A percentile compares a stretch with the other conserved stretches of the same genome.
Conservation (phyloP, 106 monocot species). For the Dendrobium huoshanense region DNA sequence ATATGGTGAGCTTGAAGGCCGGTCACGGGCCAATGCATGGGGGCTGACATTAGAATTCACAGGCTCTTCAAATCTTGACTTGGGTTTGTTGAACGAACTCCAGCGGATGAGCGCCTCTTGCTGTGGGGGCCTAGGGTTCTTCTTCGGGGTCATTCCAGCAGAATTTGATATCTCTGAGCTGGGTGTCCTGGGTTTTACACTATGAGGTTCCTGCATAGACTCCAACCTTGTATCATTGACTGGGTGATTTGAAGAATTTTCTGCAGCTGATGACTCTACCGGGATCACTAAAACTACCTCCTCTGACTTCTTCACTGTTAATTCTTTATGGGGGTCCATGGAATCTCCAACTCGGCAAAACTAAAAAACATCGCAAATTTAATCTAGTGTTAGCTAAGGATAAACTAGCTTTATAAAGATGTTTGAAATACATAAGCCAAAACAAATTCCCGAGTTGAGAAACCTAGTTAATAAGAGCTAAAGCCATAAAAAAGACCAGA, state of each 20-base stretch:
- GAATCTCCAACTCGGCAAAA: background rate
- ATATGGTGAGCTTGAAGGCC: background rate
- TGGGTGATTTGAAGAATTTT: background rate
- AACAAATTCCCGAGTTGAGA: background rate
- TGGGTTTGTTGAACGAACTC: slow-evolving; percentile 38
- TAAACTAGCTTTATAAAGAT: background rate
- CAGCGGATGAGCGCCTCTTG: slow-evolving; percentile 25
- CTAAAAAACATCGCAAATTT: background rate
- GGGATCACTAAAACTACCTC: slow-evolving; percentile 29
- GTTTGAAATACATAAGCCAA: background rate
- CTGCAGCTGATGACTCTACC: slow-evolving; percentile 2
- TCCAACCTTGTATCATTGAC: slow-evolving; percentile 6
- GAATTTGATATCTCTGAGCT: slow-evolving; percentile 18
- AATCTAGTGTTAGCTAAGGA: too few species aligned
- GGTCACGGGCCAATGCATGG: background rate
- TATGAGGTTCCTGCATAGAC: slow-evolving; percentile 10
- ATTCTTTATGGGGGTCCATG: slow-evolving; percentile 23
- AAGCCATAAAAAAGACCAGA: background rate
- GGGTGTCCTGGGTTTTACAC: slow-evolving; percentile 7
- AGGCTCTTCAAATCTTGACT: slow-evolving; percentile 56
- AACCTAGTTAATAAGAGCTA: background rate
- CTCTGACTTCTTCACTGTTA: slow-evolving; percentile 8
- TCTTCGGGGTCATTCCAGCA: slow-evolving; percentile 12
- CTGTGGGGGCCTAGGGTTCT: slow-evolving; percentile 29
- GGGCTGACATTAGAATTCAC: background rate